A percentile compares a stretch with the other conserved stretches of the same genome.
phyloP scores from a whole-genome alignment of 768 basidiomycete species.

The Rickenella mellea region DNA sequence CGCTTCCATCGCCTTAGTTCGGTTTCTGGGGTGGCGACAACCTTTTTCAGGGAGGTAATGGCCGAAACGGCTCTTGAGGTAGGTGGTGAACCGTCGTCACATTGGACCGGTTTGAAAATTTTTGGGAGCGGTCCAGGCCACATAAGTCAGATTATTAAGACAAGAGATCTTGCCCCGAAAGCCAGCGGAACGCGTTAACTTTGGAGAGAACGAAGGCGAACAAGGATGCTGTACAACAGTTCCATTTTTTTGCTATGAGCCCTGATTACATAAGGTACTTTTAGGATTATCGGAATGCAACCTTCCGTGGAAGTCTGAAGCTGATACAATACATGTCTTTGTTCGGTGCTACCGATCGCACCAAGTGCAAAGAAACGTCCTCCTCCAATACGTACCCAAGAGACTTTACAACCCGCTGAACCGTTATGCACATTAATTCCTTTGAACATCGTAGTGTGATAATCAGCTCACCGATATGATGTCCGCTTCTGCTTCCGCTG shows the following conservation, averaged over 20 bases:
- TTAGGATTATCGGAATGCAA: slow-evolving; percentile 26
- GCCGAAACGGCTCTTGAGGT: slow-evolving; percentile 36
- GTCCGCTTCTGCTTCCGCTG: slow-evolving; percentile 58
- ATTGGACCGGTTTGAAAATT: slow-evolving; percentile 41
- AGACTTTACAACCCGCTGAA: slow-evolving; percentile 62
- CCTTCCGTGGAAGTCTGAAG: slow-evolving; percentile 56
- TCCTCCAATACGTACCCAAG: slow-evolving; percentile 46
- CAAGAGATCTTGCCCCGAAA: too few relatives aligned
- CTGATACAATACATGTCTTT: slow-evolving; percentile 98
- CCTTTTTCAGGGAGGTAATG: slow-evolving; percentile 57
- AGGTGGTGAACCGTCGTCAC: slow-evolving; percentile 36
- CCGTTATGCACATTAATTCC: neutral
- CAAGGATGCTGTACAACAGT: too few relatives aligned
- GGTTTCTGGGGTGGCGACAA: slow-evolving; percentile 62
- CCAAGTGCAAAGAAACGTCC: slow-evolving; percentile 52
- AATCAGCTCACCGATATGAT: slow-evolving; percentile 60
- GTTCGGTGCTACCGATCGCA: slow-evolving; percentile 88
- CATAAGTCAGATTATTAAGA: slow-evolving; percentile 3
- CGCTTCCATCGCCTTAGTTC: slow-evolving; percentile 86
- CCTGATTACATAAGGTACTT: too few relatives aligned
- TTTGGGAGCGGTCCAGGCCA: slow-evolving; percentile 29
- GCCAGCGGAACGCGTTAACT: too few relatives aligned
- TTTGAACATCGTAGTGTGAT: slow-evolving; percentile 2
- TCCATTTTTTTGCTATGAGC: too few relatives aligned
- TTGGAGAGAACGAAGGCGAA: too few relatives aligned